These are phyloP conservation scores for Quercus suber DNA, from an alignment of 306 rosid species.

Conservation along the genomic window DNA sequence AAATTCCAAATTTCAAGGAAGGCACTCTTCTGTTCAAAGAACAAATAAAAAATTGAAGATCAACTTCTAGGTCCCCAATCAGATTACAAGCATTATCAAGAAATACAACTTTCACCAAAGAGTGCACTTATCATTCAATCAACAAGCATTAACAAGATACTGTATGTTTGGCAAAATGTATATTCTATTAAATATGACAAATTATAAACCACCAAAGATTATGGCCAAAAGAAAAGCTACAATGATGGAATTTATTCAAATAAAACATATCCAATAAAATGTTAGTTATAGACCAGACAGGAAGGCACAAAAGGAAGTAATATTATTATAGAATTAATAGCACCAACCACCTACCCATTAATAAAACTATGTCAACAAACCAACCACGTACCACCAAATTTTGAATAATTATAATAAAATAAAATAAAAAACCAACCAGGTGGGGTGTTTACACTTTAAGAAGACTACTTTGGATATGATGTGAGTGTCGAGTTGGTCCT, in stretches of 20 bases:
- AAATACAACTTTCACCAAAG: not conserved
- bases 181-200: not conserved
- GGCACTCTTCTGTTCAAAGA: not conserved
- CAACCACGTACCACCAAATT: not conserved
- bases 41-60: not conserved
- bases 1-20: not conserved
- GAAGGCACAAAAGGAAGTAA: not conserved
- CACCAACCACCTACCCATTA: not conserved
- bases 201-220: not conserved
- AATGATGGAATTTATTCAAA: not conserved
- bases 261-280: not conserved
- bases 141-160: not conserved
- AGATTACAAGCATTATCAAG: not conserved
- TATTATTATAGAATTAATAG: not conserved
- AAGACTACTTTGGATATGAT: too few species aligned
- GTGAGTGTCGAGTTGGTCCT: too few species aligned
- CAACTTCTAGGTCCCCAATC: not conserved
- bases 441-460: too few species aligned
- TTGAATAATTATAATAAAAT: too few species aligned
- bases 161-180: not conserved
- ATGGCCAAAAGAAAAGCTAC: not conserved
- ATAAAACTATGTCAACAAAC: not conserved
- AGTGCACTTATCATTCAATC: not conserved
- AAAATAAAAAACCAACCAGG: too few species aligned
- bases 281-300: not conserved